A percentile compares a stretch with the other conserved stretches of the same genome.
Evolutionary conservation across 257 asterid genomes (phyloP).

Genomic region (Solanum virginianum): DNA sequence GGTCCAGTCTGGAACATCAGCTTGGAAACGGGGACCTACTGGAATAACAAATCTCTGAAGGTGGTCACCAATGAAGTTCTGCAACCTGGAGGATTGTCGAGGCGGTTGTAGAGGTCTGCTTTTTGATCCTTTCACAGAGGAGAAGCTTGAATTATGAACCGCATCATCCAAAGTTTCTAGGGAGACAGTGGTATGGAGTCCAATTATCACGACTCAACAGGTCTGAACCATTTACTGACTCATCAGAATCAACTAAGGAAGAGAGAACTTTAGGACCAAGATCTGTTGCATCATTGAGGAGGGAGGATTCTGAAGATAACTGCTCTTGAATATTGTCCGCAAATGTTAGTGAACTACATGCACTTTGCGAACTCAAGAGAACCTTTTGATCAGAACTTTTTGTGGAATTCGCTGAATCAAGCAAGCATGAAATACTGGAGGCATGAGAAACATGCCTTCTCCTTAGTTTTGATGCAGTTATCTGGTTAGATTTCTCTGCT

Average conservation of each 20-base stretch:
- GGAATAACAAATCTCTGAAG: conserved; percentile 42
- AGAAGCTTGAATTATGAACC: conserved; percentile 11
- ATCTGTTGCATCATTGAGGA: conserved; percentile 12
- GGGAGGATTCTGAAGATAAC: conserved; percentile 15
- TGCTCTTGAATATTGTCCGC: conserved; percentile 22
- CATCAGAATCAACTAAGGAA: conserved; percentile 36
- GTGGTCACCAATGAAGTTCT: conserved; percentile 27
- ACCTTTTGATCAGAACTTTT: conserved; percentile 17
- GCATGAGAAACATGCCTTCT: conserved; percentile 31
- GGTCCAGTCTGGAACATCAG: conserved; percentile 51
- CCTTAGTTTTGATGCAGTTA: conserved; percentile 14
- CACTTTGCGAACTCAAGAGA: conserved; percentile 23
- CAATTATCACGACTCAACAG: conserved; percentile 24
- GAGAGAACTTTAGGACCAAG: conserved; percentile 12
- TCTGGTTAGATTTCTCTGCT: conserved; percentile 16
- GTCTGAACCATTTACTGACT: conserved; percentile 40
- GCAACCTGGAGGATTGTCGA: conserved; percentile 27
- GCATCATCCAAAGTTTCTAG: conserved; percentile 7
- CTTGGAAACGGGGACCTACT: conserved; percentile 77
- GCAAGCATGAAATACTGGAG: conserved; percentile 41
- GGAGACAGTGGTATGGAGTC: conserved; percentile 4
- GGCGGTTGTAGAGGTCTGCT: conserved; percentile 23
- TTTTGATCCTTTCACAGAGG: conserved; percentile 5
- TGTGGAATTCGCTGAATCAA: conserved; percentile 30
- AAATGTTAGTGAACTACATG: conserved; percentile 36